Evolutionary conservation across 331 rosid genomes (phyloP).

Genomic region (Dryas integrifolia): DNA sequence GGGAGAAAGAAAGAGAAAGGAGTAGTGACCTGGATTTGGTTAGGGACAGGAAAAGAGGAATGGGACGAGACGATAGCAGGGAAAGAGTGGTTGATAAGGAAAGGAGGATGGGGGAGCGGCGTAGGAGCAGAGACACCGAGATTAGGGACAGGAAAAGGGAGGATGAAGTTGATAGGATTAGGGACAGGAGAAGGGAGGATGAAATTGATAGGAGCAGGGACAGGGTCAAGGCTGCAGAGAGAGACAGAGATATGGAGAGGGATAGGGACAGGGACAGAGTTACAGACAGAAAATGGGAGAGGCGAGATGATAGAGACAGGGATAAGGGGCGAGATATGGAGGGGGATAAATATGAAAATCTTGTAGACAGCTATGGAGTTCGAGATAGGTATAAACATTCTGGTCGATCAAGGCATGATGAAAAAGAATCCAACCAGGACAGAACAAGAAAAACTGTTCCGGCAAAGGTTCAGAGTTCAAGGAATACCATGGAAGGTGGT

Average conservation of each 20-base stretch:
- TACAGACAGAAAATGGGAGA: slow-evolving; percentile 38
- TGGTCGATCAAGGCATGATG: slow-evolving; percentile 53
- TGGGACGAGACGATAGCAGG: slow-evolving; percentile 7
- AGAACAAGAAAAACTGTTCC: slow-evolving; percentile 36
- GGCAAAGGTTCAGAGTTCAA: slow-evolving; percentile 29
- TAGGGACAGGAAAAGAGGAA: slow-evolving; percentile 26
- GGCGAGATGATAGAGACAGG: slow-evolving; percentile 48
- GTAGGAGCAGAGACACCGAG: slow-evolving; percentile 19
- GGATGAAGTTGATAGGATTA: slow-evolving; percentile 37
- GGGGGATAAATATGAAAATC: slow-evolving; percentile 42
- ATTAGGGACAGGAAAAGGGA: slow-evolving; percentile 26
- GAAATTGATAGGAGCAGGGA: slow-evolving; percentile 45
- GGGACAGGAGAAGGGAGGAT: slow-evolving; percentile 25
- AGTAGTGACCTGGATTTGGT: slow-evolving; percentile 47
- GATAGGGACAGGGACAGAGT: slow-evolving; percentile 34
- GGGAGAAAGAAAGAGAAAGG: slow-evolving; percentile 46
- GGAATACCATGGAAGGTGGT: slow-evolving; percentile 31
- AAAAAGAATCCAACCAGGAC: slow-evolving; percentile 37
- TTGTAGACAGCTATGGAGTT: slow-evolving; percentile 36
- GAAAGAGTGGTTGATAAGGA: slow-evolving; percentile 1
- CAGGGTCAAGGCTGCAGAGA: slow-evolving; percentile 41
- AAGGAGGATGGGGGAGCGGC: slow-evolving; percentile 25
- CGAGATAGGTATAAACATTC: slow-evolving; percentile 43
- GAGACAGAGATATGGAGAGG: slow-evolving; percentile 54
- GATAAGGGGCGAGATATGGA: slow-evolving; percentile 46